A percentile compares a stretch with the other conserved stretches of the same genome.
These are phyloP conservation scores for Suhomyces choctaworum DNA, from an alignment of 1,139 yeast species.

Conservation along the genomic window DNA sequence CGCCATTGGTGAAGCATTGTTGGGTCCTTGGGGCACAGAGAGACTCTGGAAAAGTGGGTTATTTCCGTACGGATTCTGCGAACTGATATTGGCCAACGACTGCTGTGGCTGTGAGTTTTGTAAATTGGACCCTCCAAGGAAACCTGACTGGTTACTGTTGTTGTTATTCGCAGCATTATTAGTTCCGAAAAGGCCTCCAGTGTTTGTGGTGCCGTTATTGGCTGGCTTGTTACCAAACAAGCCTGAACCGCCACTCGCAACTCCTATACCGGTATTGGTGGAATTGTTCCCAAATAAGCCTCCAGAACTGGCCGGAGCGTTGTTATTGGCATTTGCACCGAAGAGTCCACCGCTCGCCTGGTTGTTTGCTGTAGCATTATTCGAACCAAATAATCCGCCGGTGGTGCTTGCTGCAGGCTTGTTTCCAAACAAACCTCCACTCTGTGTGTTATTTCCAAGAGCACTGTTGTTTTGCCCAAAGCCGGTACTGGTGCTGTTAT, in stretches of 20 bases:
- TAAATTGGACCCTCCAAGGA: constrained; percentile 16
- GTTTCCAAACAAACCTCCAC: constrained; percentile 35
- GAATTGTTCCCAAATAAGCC: constrained; percentile 29
- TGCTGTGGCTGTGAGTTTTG: constrained; percentile 28
- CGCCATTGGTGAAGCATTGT: constrained; percentile 5
- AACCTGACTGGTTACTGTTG: constrained; percentile 6
- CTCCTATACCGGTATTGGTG: constrained; percentile 5
- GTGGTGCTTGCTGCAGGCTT: constrained; percentile 8
- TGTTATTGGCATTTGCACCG: constrained; percentile 20
- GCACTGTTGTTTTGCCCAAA: constrained; percentile 20
- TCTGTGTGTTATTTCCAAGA: constrained; percentile 11
- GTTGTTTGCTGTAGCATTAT: constrained; percentile 7
- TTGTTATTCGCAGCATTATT: constrained; percentile 11
- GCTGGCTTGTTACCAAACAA: constrained; percentile 18
- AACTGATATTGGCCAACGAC: constrained; percentile 45
- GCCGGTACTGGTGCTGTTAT: constrained; percentile 16
- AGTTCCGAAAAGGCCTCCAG: constrained; percentile 22
- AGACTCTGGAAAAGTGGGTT: constrained; percentile 61
- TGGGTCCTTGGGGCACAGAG: constrained; percentile 9
- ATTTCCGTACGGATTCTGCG: constrained; percentile 72
- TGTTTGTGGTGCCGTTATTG: constrained; percentile 9
- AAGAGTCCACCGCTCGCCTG: constrained; percentile 28
- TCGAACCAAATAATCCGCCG: constrained; percentile 21
- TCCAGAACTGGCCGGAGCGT: constrained; percentile 11
- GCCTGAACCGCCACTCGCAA: constrained; percentile 14